Conservation (phyloP, 352 stramenopile species). For the Phytophthora quininea region DNA sequence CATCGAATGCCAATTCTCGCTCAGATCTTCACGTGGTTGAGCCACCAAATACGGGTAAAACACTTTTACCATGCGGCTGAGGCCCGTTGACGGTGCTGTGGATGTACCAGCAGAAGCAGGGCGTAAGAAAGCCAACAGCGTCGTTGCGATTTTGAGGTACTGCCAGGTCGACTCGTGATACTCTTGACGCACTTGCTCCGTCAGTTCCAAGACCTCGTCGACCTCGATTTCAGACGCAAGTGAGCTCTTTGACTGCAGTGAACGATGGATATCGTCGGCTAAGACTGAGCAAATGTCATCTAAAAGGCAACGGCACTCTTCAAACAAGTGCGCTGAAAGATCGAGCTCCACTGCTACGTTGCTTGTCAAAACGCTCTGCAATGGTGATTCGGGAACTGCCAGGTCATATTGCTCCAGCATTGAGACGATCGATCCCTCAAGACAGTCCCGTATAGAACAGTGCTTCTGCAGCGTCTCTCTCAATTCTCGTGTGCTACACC, state of each 20-base stretch:
- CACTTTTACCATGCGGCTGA: conserved; percentile 56
- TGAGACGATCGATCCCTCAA: conserved; percentile 35
- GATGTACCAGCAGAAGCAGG: conserved; percentile 4
- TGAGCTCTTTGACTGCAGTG: conserved; percentile 34
- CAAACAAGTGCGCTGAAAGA: conserved; percentile 21
- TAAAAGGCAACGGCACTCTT: conserved; percentile 28
- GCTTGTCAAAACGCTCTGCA: conserved; percentile 28
- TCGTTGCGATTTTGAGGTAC: conserved; percentile 32
- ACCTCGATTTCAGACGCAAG: conserved; percentile 56
- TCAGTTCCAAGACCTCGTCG: conserved; percentile 35
- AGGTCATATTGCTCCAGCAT: conserved; percentile 42
- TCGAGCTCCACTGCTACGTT: conserved; percentile 30
- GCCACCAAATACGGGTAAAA: conserved; percentile 80
- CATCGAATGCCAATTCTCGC: conserved; percentile 43
- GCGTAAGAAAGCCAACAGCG: conserved; percentile 24
- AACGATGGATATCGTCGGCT: conserved; percentile 16
- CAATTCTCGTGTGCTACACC: conserved; percentile 22
- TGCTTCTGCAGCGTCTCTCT: conserved; percentile 15
- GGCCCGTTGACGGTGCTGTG: conserved; percentile 20
- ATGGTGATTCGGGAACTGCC: conserved; percentile 16
- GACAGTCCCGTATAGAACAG: conserved; percentile 21
- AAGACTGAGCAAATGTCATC: conserved; percentile 24
- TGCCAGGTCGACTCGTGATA: conserved; percentile 39
- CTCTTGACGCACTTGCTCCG: conserved; percentile 31
- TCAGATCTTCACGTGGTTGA: conserved; percentile 49